Base-by-base conservation (phyloP, 176 grass and related monocot genomes). In the Puccinellia tenuiflora region DNA sequence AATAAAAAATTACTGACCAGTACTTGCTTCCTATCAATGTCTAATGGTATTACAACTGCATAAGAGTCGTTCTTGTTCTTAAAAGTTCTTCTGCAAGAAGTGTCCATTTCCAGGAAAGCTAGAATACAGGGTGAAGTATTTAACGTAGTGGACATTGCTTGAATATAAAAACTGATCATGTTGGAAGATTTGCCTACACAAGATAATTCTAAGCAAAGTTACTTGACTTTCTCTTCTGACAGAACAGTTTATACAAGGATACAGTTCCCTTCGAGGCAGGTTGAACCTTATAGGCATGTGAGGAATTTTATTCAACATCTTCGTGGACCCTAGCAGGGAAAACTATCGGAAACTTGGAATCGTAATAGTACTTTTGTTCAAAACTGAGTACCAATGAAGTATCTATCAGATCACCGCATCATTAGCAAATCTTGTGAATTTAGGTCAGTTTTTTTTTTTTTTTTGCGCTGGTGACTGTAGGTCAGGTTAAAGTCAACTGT, bases 21-120 rank as follows among this genome's bases (percentile, higher is more conserved):
- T 17, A 68, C 46, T 56, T 42, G 56, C 57, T 78, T 13, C 64
- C 43, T 24, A 24, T 67, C 31, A 39, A 73, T 80, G 39, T 53
- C 57, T 76, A 75, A 22, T 80, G n/a, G n/a, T n/a, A 35, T 75
- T 75, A 37, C n/a, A 50, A 75, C 39, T 18, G 29, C 68, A 85
- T 17, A 24, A 79, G 20, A 64, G 14, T 34, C 14, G 33, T 40
- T 35, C 24, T 79, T 84, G 39, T 21, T 50, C 75, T n/a, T 78
- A 73, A 34, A 73, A 79, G 25, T 66, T 65, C 26, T 38, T 55
- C 21, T 30, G 39, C 9, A 11, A 65, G 59, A 80, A 70, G 30
- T 39, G 39, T 30, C 12, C 29, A 39, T 87, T 69, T 68, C 50
- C 10, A 78, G 40, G 73, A 82, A 55, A 61, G 12, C 24, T 70